Base-by-base conservation (phyloP, 495 filamentous ascomycete genomes). In the Podospora tetraspora region DNA sequence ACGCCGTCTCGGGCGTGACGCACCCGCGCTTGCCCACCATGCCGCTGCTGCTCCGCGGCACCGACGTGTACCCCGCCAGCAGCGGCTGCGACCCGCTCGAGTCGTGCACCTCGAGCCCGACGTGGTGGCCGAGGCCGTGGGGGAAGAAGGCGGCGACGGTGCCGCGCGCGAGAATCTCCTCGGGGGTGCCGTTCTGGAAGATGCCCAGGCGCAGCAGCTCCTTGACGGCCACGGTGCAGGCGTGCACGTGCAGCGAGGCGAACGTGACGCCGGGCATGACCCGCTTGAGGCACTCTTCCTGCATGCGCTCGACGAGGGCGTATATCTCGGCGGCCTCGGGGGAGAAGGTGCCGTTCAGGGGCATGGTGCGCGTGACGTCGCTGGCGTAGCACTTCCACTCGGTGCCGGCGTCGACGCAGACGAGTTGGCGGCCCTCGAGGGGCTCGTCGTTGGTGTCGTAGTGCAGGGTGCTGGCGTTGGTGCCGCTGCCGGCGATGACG, bases 81-180 rank as follows among this genome's bases (percentile, higher is more conserved):
- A 79, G 56, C 58, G 63, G 68, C 65, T 74, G 67, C 2, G 57
- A 6, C 27, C 76, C 77, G n/a, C 64, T 71, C 7, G 91, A 88
- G 79, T 98, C 94, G 73, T 98, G 94, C 56, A 92, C 90, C 76
- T 98, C 94, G 19, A 98, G 83, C 0, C 94, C 94, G 37, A 97
- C 81, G 76, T 97, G 92, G 76, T 98, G 93, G 12, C 92, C 92
- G 16, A 94, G 82, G 2, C 94, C 94, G 77, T 98, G 94, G 3
- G 94, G 94, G 79, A 96, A 96, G 79, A 97, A 98, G 0, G 91
- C 89, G 27, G 85, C 82, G 3, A 87, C 87, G 23, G 88, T 92
- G 32, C 93, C 90, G 3, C 86, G 85, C 52, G 80, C 70, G 61
- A 86, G 83, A 68, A 96, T 88, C 67, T 93, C 92, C 3, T 84